These are phyloP conservation scores for Botrytis pseudocinerea DNA, from an alignment of 2,329 filamentous ascomycete species.

Conservation along the genomic window DNA sequence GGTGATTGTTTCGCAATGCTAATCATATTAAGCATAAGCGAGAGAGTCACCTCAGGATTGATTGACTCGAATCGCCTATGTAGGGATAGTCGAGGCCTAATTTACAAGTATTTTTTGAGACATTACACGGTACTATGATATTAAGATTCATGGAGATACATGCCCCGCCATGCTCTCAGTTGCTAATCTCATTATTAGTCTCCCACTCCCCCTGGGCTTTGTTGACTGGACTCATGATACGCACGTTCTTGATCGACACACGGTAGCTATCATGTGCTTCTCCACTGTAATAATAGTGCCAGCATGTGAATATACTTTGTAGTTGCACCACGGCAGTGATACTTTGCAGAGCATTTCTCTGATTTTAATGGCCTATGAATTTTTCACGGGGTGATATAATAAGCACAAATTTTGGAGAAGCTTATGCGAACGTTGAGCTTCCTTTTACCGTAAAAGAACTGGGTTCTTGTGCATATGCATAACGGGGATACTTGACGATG, in stretches of 20 bases:
- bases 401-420: not conserved
- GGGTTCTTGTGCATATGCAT: not conserved
- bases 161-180: not conserved
- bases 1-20: not conserved
- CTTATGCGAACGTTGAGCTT: not conserved
- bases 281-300: not conserved
- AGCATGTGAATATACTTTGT: not conserved
- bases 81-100: not conserved
- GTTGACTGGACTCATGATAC: not conserved
- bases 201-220: not conserved
- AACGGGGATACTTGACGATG: not conserved
- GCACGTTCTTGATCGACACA: slow-evolving; percentile 13
- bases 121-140: slow-evolving; percentile 8
- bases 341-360: not conserved
- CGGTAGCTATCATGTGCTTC: slow-evolving; percentile 13
- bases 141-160: slow-evolving; percentile 2
- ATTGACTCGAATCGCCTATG: not conserved
- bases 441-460: not conserved
- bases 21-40: slow-evolving; percentile 7
- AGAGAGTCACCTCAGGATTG: not conserved
- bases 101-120: slow-evolving; percentile 1
- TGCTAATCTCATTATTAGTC: slow-evolving; percentile 2
- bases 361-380: not conserved
- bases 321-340: not conserved
- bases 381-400: not conserved